Conservation (phyloP, 306 rosid species). For the Vigna mungo region DNA sequence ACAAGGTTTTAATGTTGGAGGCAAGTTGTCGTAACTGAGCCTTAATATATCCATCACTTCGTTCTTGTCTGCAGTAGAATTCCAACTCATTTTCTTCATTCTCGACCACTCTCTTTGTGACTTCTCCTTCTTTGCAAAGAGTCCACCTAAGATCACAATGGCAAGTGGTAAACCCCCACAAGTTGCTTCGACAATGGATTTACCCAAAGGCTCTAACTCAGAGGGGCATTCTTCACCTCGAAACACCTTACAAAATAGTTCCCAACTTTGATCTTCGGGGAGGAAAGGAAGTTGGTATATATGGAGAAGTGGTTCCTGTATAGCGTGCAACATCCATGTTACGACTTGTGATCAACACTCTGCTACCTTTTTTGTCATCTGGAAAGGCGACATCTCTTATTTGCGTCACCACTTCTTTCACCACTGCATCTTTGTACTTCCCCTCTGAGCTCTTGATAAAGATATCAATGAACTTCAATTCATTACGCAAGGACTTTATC, state of each 20-base stretch:
- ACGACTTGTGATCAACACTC: constrained; percentile 37
- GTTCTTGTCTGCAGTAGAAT: neutral
- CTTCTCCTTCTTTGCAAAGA: neutral
- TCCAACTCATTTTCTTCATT: neutral
- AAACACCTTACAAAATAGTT: constrained; percentile 33
- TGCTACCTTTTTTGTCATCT: constrained; percentile 14
- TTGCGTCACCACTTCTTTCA: constrained; percentile 11
- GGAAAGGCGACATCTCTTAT: constrained; percentile 37
- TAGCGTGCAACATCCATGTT: neutral
- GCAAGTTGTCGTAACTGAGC: constrained; percentile 28
- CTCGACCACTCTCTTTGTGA: constrained; percentile 11
- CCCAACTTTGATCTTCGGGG: constrained; percentile 8
- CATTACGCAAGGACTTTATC: neutral
- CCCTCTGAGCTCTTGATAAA: constrained; percentile 34
- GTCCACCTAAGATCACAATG: neutral
- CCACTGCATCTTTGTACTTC: neutral
- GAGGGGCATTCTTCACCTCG: neutral
- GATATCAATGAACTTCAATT: neutral
- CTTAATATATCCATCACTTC: neutral
- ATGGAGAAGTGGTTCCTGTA: neutral
- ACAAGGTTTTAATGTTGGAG: neutral
- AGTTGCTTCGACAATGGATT: neutral
- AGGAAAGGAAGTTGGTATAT: constrained; percentile 21
- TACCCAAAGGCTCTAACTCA: neutral
- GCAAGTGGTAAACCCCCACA: constrained; percentile 37